phyloP scores from a whole-genome alignment of 2,329 filamentous ascomycete genomes.

The Fusarium sororula region DNA sequence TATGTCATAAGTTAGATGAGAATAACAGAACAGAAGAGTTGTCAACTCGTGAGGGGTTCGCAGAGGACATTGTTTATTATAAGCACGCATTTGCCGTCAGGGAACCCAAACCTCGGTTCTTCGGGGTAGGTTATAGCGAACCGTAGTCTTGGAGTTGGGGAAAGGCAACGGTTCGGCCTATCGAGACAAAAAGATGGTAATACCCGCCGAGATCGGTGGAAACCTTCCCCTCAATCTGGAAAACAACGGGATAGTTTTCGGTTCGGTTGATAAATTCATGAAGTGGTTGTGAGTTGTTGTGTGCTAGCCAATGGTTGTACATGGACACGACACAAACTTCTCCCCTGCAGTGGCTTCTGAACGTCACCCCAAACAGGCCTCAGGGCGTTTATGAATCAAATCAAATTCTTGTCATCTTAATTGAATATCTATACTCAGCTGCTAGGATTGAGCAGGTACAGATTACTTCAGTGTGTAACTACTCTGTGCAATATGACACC shows the following conservation, averaged over 20 bases:
- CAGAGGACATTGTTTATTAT: conserved; percentile 30
- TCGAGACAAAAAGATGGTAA: not conserved
- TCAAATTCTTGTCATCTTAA: not conserved
- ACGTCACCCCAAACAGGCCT: not conserved
- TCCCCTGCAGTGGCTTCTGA: not conserved
- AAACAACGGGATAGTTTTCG: not conserved
- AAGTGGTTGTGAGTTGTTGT: not conserved
- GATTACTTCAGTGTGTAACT: not conserved
- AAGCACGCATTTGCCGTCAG: conserved; percentile 16
- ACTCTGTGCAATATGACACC: not conserved
- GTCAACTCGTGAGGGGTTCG: conserved; percentile 19
- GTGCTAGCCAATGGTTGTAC: not conserved
- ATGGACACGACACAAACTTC: not conserved
- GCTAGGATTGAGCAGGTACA: not conserved
- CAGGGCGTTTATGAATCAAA: not conserved
- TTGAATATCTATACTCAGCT: too few species aligned
- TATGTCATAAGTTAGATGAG: not conserved
- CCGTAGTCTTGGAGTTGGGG: conserved; percentile 14
- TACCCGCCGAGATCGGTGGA: conserved; percentile 12
- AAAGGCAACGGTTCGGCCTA: conserved; percentile 12
- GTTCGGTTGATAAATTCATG: not conserved
- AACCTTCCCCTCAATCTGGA: conserved; percentile 8
- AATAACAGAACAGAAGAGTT: not conserved
- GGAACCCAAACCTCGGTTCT: conserved; percentile 28
- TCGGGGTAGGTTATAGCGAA: conserved; percentile 40